A percentile compares a stretch with the other conserved stretches of the same genome.
Evolutionary conservation across 768 basidiomycete species (phyloP).

Genomic region (Pisolithus albus): DNA sequence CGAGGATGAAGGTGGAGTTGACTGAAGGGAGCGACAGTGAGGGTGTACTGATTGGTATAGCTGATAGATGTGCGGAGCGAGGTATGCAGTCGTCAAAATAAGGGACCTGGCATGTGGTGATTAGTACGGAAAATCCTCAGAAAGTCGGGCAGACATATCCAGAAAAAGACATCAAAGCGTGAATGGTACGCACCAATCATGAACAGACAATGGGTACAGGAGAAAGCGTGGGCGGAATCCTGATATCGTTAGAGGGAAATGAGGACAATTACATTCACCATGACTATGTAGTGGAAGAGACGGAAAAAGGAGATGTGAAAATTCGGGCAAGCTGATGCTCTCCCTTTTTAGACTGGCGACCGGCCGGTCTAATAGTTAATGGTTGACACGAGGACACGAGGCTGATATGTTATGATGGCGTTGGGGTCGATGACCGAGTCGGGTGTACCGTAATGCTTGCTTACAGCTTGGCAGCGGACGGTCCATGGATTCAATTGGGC

Average conservation of each 20-base stretch:
- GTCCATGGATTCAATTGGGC: background rate
- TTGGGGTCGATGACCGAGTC: background rate
- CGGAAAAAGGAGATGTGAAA: constrained; percentile 6
- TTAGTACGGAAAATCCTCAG: constrained; percentile 2
- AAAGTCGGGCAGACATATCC: background rate
- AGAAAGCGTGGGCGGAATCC: background rate
- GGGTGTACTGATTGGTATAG: constrained; percentile 3
- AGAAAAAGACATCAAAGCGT: background rate
- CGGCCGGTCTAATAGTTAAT: constrained; percentile 9
- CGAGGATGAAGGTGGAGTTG: constrained; percentile 7
- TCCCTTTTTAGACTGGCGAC: constrained; percentile 12
- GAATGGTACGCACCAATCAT: constrained; percentile 20
- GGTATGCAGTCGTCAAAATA: constrained; percentile 13
- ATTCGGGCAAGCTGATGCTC: constrained; percentile 7
- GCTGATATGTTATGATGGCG: background rate
- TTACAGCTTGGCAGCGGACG: background rate
- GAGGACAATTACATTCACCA: constrained; percentile 3
- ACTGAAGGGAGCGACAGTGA: constrained; percentile 6
- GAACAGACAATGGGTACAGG: constrained; percentile 4
- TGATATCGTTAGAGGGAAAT: constrained; percentile 7
- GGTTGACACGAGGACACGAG: background rate
- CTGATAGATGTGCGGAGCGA: constrained; percentile 9
- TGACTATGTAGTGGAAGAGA: constrained; percentile 15
- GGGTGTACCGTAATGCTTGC: background rate
- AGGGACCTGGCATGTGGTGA: constrained; percentile 11